Evolutionary conservation across 768 basidiomycete genomes (phyloP), one percentile per base, ranked within the genome.

Genomic region (Boletus sensibilis): DNA sequence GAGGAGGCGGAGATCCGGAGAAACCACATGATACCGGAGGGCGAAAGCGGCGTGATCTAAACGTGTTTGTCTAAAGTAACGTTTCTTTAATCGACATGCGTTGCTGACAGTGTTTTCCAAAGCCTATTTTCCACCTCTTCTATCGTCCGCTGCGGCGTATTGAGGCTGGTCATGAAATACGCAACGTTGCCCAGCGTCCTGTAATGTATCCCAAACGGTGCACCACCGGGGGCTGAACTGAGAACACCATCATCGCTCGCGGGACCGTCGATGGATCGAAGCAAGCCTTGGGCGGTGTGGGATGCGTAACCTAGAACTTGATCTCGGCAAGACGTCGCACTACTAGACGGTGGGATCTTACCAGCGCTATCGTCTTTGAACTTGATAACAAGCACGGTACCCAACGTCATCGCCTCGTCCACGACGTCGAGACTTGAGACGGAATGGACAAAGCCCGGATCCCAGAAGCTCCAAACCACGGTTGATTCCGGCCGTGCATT

Each of bases 91-190:
- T 42, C 7, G 39, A 35, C 46, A 34, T 14, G 45, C 10, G 25
- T 38, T 31, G 16, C 27, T 2, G 58, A 60, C 35, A 78, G 46
- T 12, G 73, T 68, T 14, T 62, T 62, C 81, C 80, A 83, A 47
- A 92, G 82, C 60, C 78, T 81, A 52, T 84, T 78, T 64, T 92
- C 87, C 9, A 91, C 63, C 18, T 78, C 76, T 54, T 84, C 81
- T 37, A 88, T 77, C 16, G 80, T 79, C 18, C 70, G 63, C 2
- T 76, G 56, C 2, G 73, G 70, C 1, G 90, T 94, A 67, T 93
- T 94, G 39, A 95, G 77, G 71, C 90, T 93, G 7, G 84, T 86
- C 82, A 96, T 95, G 68, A 94, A 90, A 70, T 96, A 96, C n/a
- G 88, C 88, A 10, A 94, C 86, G 66, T 94, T 85, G 0, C 96